Conservation (phyloP, 495 filamentous ascomycete genomes). For the Darksidea phi region DNA sequence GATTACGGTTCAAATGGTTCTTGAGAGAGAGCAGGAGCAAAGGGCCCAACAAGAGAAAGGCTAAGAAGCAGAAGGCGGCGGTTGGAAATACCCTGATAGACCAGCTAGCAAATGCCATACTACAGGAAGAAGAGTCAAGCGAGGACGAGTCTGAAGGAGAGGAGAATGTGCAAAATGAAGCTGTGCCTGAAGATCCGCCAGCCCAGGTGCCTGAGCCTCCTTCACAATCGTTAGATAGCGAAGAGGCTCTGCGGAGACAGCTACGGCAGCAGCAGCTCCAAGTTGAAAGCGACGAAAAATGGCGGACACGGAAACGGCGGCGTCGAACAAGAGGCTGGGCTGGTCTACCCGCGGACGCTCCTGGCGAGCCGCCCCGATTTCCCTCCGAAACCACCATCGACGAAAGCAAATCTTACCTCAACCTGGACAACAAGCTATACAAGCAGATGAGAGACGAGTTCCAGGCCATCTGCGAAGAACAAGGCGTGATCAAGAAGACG, state of each 20-base stretch:
- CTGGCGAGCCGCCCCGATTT: conserved; percentile 67
- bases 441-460: conserved; percentile 64
- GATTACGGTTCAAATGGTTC: conserved; percentile 63
- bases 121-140: conserved; percentile 12
- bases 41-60: not conserved
- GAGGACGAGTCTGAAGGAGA: conserved; percentile 12
- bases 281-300: conserved; percentile 62
- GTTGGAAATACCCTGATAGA: not conserved
- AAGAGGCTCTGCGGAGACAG: conserved; percentile 39
- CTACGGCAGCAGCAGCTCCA: conserved; percentile 48
- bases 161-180: not conserved
- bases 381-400: conserved; percentile 80
- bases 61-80: not conserved
- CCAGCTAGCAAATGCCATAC: conserved; percentile 17
- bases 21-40: conserved; percentile 41
- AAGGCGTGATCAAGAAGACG: conserved; percentile 71
- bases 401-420: conserved; percentile 70
- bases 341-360: conserved; percentile 70
- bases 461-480: conserved; percentile 63
- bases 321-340: conserved; percentile 69
- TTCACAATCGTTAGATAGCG: conserved; percentile 26
- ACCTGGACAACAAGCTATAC: conserved; percentile 63
- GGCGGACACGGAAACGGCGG: conserved; percentile 66
- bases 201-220: too few species aligned
- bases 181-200: too few species aligned